phyloP scores from a whole-genome alignment of 139 green algal species.

The Tetraselmis striata region DNA sequence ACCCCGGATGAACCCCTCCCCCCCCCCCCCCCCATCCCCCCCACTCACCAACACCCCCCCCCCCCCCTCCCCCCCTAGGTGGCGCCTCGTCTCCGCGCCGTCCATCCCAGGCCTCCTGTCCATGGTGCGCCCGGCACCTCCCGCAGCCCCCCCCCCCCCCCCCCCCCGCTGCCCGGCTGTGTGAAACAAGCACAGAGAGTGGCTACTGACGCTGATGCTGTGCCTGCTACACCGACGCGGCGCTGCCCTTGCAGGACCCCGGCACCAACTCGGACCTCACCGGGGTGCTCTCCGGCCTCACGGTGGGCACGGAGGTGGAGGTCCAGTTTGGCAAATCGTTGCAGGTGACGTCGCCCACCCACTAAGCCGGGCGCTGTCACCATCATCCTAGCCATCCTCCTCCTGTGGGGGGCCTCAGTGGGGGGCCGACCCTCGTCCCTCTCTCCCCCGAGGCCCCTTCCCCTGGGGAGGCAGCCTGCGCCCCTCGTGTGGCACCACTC shows the following conservation, averaged over 20 bases:
- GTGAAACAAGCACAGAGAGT: too few relatives aligned
- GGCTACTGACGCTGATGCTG: too few relatives aligned
- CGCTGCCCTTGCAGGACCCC: conserved; percentile 19
- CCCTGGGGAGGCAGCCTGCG: too few relatives aligned
- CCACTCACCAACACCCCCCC: too few relatives aligned
- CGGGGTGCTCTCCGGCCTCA: conserved; percentile 40
- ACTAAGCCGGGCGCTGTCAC: too few relatives aligned
- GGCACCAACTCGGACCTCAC: conserved; percentile 2
- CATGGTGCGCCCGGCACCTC: conserved; percentile 47
- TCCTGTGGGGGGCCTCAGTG: too few relatives aligned
- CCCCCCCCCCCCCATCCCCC: too few relatives aligned
- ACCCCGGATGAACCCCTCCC: too few relatives aligned
- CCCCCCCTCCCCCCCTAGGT: conserved; percentile 38
- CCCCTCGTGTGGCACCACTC: too few relatives aligned
- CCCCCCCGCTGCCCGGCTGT: conserved; percentile 27
- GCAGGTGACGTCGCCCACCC: conserved; percentile 35
- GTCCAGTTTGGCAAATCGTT: conserved; percentile 65
- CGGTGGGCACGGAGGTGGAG: conserved; percentile 85
- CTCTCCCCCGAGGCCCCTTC: too few relatives aligned
- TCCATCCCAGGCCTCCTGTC: conserved; percentile 62
- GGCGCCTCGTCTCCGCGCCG: conserved; percentile 81
- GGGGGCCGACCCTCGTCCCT: too few relatives aligned
- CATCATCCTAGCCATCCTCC: too few relatives aligned
- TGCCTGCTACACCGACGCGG: conserved; percentile 38
- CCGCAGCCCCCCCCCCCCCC: conserved; percentile 6